A percentile compares a stretch with the other conserved stretches of the same genome.
Conservation (phyloP, 2,329 filamentous ascomycete species). For the Thelonectria rubi region DNA sequence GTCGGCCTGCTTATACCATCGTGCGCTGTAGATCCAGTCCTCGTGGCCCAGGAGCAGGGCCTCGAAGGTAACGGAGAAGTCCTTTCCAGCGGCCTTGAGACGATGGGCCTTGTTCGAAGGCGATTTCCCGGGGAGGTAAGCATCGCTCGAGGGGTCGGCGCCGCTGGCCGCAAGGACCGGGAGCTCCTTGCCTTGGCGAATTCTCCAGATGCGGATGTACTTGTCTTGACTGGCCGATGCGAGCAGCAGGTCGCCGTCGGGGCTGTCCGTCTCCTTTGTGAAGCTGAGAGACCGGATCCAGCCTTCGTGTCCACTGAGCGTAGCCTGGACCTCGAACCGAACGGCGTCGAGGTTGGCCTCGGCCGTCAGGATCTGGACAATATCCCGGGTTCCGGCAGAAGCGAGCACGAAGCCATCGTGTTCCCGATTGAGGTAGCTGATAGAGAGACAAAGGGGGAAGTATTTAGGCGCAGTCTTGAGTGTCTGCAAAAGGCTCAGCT, state of each 20-base stretch:
- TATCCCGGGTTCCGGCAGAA: constrained; percentile 83
- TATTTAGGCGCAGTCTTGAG: constrained; percentile 79
- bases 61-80: constrained; percentile 90
- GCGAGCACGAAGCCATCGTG: constrained; percentile 73
- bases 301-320: constrained; percentile 87
- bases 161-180: constrained; percentile 63
- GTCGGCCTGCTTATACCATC: constrained; percentile 69
- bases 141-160: constrained; percentile 66
- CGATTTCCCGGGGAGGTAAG: constrained; percentile 72
- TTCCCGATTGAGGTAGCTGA: constrained; percentile 66
- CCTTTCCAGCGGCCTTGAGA: constrained; percentile 67
- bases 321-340: constrained; percentile 77
- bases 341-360: constrained; percentile 49
- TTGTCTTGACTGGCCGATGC: constrained; percentile 97
- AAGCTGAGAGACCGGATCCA: constrained; percentile 93
- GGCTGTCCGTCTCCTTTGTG: constrained; percentile 64
- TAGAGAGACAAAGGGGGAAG: constrained; percentile 80
- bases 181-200: constrained; percentile 75
- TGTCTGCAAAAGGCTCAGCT: constrained; percentile 69
- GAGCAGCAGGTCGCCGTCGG: constrained; percentile 75
- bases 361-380: constrained; percentile 81
- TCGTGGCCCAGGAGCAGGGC: constrained; percentile 94
- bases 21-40: constrained; percentile 95
- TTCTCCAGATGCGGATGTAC: constrained; percentile 92
- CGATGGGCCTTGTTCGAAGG: constrained; percentile 90